Conservation (phyloP, 768 basidiomycete genomes). For the Dioszegia aurantiaca region DNA sequence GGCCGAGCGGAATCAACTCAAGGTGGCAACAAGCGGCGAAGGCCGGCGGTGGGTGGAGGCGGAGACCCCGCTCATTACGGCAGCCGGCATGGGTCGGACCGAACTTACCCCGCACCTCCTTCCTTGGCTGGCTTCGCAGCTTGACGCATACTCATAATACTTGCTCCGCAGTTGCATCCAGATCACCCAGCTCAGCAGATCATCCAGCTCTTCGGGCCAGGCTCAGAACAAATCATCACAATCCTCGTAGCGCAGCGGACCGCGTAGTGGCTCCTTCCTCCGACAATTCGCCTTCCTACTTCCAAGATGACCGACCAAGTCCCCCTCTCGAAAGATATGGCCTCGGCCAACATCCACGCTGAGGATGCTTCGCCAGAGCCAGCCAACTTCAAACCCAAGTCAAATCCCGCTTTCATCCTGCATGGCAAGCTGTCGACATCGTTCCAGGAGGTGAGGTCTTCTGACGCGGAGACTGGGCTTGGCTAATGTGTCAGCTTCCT, state of each 20-base stretch:
- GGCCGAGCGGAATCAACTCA: too few species aligned
- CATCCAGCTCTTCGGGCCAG: too few species aligned
- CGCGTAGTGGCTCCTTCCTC: background rate
- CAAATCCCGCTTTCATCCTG: slow-evolving; percentile 47
- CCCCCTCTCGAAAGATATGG: slow-evolving; percentile 14
- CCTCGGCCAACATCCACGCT: slow-evolving; percentile 21
- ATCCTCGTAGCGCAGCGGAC: background rate
- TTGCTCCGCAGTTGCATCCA: too few species aligned
- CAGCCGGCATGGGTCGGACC: too few species aligned
- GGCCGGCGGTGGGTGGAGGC: background rate
- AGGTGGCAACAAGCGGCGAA: too few species aligned
- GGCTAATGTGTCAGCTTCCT: slow-evolving; percentile 34
- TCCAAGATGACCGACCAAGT: slow-evolving; percentile 5
- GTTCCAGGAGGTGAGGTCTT: slow-evolving; percentile 33
- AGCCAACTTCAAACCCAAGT: slow-evolving; percentile 29
- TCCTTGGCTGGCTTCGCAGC: too few species aligned
- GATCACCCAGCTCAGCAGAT: too few species aligned
- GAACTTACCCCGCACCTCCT: too few species aligned
- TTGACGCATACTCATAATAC: too few species aligned
- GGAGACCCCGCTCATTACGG: too few species aligned
- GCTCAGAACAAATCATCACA: too few species aligned
- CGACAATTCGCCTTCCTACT: background rate
- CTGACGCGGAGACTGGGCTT: background rate
- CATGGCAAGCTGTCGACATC: slow-evolving; percentile 38
- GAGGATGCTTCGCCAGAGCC: slow-evolving; percentile 13